Conservation (phyloP, 1,284 basidiomycete genomes). For the Ceratobasidium theobromae region DNA sequence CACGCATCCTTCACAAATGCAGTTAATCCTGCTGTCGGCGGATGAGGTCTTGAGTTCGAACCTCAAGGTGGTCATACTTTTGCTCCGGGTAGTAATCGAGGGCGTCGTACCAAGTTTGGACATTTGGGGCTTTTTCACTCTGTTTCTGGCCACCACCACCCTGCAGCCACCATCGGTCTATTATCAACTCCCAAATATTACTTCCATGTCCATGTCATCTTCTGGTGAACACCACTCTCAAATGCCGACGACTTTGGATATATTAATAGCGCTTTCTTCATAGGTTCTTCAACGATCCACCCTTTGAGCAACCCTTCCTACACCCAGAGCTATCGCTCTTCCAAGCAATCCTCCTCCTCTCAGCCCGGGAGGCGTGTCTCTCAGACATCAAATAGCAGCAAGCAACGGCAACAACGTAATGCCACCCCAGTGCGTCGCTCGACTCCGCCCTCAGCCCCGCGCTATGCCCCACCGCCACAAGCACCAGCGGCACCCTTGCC, state of each 20-base stretch:
- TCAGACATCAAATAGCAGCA: background rate
- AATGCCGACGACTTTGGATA: background rate
- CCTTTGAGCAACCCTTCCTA: conserved; percentile 20
- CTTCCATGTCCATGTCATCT: conserved; percentile 6
- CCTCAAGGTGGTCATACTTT: conserved; percentile 23
- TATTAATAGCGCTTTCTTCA: background rate
- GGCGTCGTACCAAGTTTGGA: too few relatives aligned
- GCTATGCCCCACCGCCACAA: conserved; percentile 23
- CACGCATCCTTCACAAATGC: conserved; percentile 27
- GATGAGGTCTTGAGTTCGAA: conserved; percentile 31
- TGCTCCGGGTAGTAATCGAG: background rate
- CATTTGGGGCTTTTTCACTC: too few relatives aligned
- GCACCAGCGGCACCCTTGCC: conserved; percentile 26
- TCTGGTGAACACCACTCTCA: background rate
- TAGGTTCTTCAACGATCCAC: conserved; percentile 23
- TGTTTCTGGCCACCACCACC: background rate
- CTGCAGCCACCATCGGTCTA: background rate
- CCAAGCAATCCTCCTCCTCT: conserved; percentile 10
- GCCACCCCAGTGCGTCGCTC: background rate
- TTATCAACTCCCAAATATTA: too few relatives aligned
- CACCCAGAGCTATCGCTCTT: conserved; percentile 21
- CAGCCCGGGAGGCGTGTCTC: conserved; percentile 3
- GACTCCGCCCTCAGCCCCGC: conserved; percentile 15
- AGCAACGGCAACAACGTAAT: background rate
- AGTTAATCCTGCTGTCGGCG: background rate